Base-by-base conservation (phyloP, 225 moss, liverwort and hornwort genomes). In the Lunularia cruciata region DNA sequence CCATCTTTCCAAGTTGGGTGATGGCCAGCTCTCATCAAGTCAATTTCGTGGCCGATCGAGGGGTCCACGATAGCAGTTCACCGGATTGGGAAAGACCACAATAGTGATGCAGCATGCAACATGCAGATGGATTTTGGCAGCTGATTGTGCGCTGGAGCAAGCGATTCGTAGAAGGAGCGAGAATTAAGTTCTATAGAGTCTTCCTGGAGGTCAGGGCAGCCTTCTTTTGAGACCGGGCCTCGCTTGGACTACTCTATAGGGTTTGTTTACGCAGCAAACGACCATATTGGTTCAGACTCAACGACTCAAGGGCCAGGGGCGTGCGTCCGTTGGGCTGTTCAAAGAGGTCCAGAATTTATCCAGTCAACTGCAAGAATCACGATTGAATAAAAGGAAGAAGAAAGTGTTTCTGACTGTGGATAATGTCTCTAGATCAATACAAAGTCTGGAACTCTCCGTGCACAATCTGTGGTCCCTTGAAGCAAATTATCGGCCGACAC, bases 101-200 rank as follows among this genome's bases (percentile, higher is more conserved):
- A 57, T 11, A 30, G 13, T 56, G 2, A 11, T 43, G 16, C 43
- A 10, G 43, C 43, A 43, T 43, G 43, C 16, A 43, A 14, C 14
- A 34, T 59, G 59, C 34, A 59, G 59, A 59, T 36, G 57, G 15
- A 19, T 57, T 34, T 59, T 59, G 59, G 59, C 59, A 59, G 59
- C 59, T 34, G 59, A 59, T 32, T 35, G 37, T 18, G 62, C 39
- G 62, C 62, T 42, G 22, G 62, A 62, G 62, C 12, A 23, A 15
- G 1, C 39, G 9, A 62, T 25, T 42, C 20, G 40, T 15, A 39
- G 8, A 37, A n/a, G 60, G 16, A 13, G 16, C 49, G 2, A 49
- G 49, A 18, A n/a, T n/a, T n/a, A n/a, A n/a, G n/a, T n/a, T n/a
- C n/a, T n/a, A n/a, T n/a, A n/a, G n/a, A n/a, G n/a, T n/a, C n/a